Conservation (phyloP, 1,284 basidiomycete species). For the Cystobasidium slooffiae region DNA sequence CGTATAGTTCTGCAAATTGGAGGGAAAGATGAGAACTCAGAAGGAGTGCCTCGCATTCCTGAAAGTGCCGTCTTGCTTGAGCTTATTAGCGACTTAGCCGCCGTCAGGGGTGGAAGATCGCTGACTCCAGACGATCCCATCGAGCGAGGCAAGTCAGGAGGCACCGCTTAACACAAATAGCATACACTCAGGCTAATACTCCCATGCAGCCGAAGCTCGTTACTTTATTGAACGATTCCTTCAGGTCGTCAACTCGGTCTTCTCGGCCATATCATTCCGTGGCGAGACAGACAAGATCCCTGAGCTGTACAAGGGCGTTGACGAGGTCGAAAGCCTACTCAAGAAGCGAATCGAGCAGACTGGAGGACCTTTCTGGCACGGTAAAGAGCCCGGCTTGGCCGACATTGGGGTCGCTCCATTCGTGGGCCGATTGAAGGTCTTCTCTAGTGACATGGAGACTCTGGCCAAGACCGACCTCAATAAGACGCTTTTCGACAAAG, state of each 20-base stretch:
- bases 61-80: constrained; percentile 48
- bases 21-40: constrained; percentile 32
- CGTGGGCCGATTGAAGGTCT: constrained; percentile 42
- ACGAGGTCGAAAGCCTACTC: constrained; percentile 46
- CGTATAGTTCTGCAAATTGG: constrained; percentile 40
- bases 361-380: constrained; percentile 46
- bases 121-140: constrained; percentile 22
- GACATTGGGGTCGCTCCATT: constrained; percentile 49
- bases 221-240: constrained; percentile 49
- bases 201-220: constrained; percentile 43
- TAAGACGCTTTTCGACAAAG: constrained; percentile 4
- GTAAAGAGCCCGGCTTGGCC: constrained; percentile 43
- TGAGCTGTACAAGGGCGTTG: constrained; percentile 34
- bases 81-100: constrained; percentile 44
- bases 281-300: constrained; percentile 16
- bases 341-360: constrained; percentile 18
- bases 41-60: constrained; percentile 42
- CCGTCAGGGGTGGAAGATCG: not conserved
- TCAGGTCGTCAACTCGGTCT: constrained; percentile 35
- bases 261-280: constrained; percentile 2
- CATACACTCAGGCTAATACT: not conserved
- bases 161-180: not conserved
- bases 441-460: constrained; percentile 15
- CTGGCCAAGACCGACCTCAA: constrained; percentile 2
- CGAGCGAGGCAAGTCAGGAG: constrained; percentile 34